Conservation (phyloP, 192 early-diverging fungal genomes). For the Coemansia sp. region DNA sequence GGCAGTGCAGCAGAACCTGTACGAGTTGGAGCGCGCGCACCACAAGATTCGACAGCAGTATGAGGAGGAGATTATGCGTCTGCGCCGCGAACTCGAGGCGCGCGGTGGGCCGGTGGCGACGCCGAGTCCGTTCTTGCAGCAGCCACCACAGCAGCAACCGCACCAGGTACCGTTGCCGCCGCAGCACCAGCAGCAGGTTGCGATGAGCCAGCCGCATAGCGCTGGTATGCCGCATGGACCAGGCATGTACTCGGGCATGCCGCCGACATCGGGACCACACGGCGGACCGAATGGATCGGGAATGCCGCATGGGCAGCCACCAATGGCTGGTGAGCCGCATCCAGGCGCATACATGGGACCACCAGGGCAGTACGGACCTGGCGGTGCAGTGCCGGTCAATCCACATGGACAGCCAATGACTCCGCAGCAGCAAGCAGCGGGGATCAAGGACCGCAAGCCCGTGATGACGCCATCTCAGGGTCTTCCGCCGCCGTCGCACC, state of each 20-base stretch:
- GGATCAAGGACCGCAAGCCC: slow-evolving; percentile 52
- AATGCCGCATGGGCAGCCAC: slow-evolving; percentile 39
- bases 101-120: slow-evolving; percentile 58
- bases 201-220: slow-evolving; percentile 33
- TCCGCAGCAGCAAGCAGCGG: slow-evolving; percentile 41
- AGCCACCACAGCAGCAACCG: slow-evolving; percentile 53
- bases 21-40: slow-evolving; percentile 81
- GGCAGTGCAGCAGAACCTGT: slow-evolving; percentile 71
- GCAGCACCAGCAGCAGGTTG: slow-evolving; percentile 58
- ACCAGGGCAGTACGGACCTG: slow-evolving; percentile 50
- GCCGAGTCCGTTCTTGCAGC: slow-evolving; percentile 54
- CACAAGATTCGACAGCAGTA: slow-evolving; percentile 77
- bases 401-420: slow-evolving; percentile 54
- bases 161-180: slow-evolving; percentile 55
- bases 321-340: slow-evolving; percentile 34
- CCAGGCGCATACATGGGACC: slow-evolving; percentile 45
- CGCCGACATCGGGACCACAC: slow-evolving; percentile 35
- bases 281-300: slow-evolving; percentile 41
- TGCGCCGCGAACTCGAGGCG: slow-evolving; percentile 82
- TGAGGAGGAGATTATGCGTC: slow-evolving; percentile 82
- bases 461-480: slow-evolving; percentile 43
- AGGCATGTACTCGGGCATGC: slow-evolving; percentile 48
- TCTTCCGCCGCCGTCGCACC: slow-evolving; percentile 16
- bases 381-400: slow-evolving; percentile 51
- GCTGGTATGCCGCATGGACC: slow-evolving; percentile 41